Conservation (phyloP, 441 rosid genomes). For the Euphorbia celastroides region DNA sequence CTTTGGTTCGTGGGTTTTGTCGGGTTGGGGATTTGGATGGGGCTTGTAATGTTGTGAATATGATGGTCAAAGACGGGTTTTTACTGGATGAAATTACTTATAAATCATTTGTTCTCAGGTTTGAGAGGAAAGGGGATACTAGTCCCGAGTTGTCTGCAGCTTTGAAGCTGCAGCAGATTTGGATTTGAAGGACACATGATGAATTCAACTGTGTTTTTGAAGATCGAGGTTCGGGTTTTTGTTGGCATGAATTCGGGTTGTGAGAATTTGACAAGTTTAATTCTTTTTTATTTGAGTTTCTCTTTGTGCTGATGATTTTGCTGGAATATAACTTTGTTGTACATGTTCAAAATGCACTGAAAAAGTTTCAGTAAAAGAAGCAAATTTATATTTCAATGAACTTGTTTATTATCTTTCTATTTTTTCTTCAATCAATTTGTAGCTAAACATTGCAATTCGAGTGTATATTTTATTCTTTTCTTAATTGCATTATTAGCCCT, state of each 20-base stretch:
- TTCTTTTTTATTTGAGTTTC: neutral
- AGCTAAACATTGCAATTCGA: no score
- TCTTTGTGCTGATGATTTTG: neutral
- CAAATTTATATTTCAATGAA: no score
- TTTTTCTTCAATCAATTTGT: no score
- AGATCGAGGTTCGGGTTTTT: neutral
- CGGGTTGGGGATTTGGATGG: neutral
- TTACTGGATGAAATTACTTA: neutral
- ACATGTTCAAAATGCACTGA: no score
- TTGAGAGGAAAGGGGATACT: slow-evolving; percentile 1
- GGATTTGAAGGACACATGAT: neutral
- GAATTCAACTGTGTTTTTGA: neutral
- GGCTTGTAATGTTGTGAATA: slow-evolving; percentile 3
- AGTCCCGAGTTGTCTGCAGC: neutral
- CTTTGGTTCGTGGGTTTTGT: slow-evolving; percentile 5
- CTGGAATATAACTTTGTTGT: no score
- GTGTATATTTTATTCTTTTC: no score
- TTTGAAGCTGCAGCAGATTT: neutral
- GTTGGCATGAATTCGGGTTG: neutral
- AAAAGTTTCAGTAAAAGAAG: no score
- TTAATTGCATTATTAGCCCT: no score
- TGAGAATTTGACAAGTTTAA: neutral
- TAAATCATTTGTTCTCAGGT: slow-evolving; percentile 8
- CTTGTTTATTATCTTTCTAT: no score
- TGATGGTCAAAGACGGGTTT: slow-evolving; percentile 9